phyloP scores from a whole-genome alignment of 495 filamentous ascomycete genomes.

The Aspergillus carlsbadensis region DNA sequence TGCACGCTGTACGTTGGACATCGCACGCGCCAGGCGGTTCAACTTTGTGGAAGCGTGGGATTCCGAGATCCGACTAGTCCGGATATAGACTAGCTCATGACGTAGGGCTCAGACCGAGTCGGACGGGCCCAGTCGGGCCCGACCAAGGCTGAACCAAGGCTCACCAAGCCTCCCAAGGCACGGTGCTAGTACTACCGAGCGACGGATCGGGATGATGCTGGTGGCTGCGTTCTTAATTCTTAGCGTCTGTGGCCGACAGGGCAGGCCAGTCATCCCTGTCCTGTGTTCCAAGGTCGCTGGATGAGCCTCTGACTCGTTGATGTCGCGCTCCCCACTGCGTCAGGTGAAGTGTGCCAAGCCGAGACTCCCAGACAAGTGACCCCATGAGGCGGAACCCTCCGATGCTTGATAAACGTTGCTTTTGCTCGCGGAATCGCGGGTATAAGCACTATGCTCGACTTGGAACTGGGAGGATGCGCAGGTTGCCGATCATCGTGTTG shows the following conservation, averaged over 20 bases:
- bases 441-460: too few relatives aligned
- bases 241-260: constrained; percentile 3
- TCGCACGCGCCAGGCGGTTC: too few relatives aligned
- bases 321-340: background rate
- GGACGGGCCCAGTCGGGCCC: background rate
- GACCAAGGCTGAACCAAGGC: background rate
- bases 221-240: constrained; percentile 6
- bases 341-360: background rate
- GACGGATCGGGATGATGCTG: background rate
- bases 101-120: background rate
- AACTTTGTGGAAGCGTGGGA: background rate
- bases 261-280: background rate
- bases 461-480: too few relatives aligned
- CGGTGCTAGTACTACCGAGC: too few relatives aligned
- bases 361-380: background rate
- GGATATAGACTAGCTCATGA: background rate
- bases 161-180: too few relatives aligned
- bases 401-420: background rate
- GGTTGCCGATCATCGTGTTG: too few relatives aligned
- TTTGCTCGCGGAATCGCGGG: background rate
- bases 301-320: background rate
- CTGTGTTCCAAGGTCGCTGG: background rate
- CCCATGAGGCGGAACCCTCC: background rate
- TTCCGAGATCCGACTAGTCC: too few relatives aligned
- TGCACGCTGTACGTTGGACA: too few relatives aligned